Conservation (phyloP, 2,329 filamentous ascomycete genomes). For the Monosporascus sp. region DNA sequence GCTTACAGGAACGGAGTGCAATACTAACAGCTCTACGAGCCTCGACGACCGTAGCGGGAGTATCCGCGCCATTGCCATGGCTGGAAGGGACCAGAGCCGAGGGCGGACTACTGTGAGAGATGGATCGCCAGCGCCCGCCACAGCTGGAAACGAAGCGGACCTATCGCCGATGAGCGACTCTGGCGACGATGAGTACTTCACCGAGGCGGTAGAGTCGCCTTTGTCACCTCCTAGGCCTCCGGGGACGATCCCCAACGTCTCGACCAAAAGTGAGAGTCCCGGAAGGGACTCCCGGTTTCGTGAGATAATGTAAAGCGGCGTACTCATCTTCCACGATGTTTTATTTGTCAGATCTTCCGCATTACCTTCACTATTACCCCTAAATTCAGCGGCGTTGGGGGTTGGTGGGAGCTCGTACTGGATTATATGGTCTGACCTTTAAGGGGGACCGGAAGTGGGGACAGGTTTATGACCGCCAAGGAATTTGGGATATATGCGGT, state of each 20-base stretch:
- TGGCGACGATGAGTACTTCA: conserved; percentile 33
- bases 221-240: conserved; percentile 33
- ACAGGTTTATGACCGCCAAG: too few species aligned
- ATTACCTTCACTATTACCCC: too few species aligned
- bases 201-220: conserved; percentile 39
- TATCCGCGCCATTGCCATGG: conserved; percentile 42
- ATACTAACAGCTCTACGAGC: conserved; percentile 39
- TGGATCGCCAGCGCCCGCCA: conserved; percentile 4
- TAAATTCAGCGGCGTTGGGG: too few species aligned
- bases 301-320: conserved; percentile 42
- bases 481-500: too few species aligned
- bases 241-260: conserved; percentile 28
- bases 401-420: too few species aligned
- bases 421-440: too few species aligned
- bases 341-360: too few species aligned
- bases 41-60: conserved; percentile 37
- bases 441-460: too few species aligned
- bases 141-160: conserved; percentile 6
- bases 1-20: conserved; percentile 34
- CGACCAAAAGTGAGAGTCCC: conserved; percentile 44
- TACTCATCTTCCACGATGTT: conserved; percentile 3
- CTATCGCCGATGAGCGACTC: conserved; percentile 25
- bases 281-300: conserved; percentile 53
- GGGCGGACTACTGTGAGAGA: conserved; percentile 12
- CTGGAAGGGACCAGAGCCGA: conserved; percentile 28